Base-by-base conservation (phyloP, 2,329 filamentous ascomycete genomes). In the Arthrinium puccinioides region DNA sequence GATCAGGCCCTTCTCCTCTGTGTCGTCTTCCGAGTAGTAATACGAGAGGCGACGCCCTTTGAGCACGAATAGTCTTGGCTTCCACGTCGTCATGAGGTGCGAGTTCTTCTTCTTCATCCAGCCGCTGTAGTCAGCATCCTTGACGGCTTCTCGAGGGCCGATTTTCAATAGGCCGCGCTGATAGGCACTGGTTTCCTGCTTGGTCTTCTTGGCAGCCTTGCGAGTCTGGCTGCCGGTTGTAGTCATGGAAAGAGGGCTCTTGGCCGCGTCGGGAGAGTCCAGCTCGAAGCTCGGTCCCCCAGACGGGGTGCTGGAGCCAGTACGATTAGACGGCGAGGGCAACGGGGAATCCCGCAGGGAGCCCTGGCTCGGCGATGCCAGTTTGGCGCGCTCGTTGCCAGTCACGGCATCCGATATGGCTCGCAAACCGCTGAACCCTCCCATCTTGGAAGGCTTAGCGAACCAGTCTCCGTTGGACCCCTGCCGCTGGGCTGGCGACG, bases 21-120 rank as follows among this genome's bases (percentile, higher is more conserved):
- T 83, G 54, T 98, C 92, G 45, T 85, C 79, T 54, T 97, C 90
- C 1, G 86, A 86, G 59, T 98, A 98, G 63, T 94, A 98, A 65
- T 98, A 98, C 1, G 89, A 88, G 21, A 98, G 68, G 5, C 92
- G 82, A 36, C 90, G 81, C 21, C 92, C 92, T 53, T 88, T 89
- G 40, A 98, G 76, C 7, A 98, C 82, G 55, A 98, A 98, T n/a
- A 97, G 72, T 10, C 92, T 82, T 10, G 89, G 85, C 56, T 97
- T 98, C 92, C 92, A 98, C 2, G 89, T 95, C 3, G 88, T 88
- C 82, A 98, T 95, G 23, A 97, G 70, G 53, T 90, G 92, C 2
- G 87, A 90, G 42, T 87, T 95, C 62, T 94, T 89, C 73, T 98
- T 98, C 70, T 92, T 97, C 92, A 98, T 98, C 92, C 92, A 98